phyloP scores from a whole-genome alignment of 1,139 yeast genomes.

The Taphrina wiesneri region DNA sequence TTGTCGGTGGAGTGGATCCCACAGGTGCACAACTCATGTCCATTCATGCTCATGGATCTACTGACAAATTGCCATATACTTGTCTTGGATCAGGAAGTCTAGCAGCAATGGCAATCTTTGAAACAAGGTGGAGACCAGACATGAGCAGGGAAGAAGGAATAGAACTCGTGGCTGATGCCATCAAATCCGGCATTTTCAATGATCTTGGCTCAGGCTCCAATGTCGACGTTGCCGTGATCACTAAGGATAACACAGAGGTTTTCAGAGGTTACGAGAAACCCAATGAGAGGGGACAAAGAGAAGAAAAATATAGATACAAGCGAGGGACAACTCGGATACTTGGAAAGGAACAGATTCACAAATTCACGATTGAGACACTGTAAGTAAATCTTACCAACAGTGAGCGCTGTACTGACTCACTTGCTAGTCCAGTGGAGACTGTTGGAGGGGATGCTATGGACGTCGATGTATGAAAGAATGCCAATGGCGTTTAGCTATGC shows the following conservation, averaged over 20 bases:
- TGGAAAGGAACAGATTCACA: constrained; percentile 59
- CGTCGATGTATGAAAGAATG: constrained; percentile 63
- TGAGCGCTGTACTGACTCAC: not conserved
- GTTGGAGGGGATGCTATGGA: constrained; percentile 63
- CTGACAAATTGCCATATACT: constrained; percentile 66
- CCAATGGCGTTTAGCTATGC: too few relatives aligned
- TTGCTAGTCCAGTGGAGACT: constrained; percentile 35
- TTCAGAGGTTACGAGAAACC: constrained; percentile 88
- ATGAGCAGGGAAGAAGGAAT: constrained; percentile 85
- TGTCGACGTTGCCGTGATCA: constrained; percentile 96
- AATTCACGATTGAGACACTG: constrained; percentile 62
- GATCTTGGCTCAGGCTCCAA: constrained; percentile 98
- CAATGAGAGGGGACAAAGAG: constrained; percentile 78
- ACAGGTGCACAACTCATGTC: constrained; percentile 87
- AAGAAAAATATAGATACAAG: constrained; percentile 76
- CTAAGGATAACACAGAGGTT: constrained; percentile 72
- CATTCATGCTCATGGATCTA: constrained; percentile 96
- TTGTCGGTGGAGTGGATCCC: constrained; percentile 96
- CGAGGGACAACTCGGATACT: constrained; percentile 91
- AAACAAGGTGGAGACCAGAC: constrained; percentile 77
- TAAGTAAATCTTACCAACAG: constrained; percentile 52
- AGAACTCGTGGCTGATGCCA: constrained; percentile 85
- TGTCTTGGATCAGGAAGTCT: constrained; percentile 96
- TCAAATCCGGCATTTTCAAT: constrained; percentile 97
- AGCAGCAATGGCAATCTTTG: constrained; percentile 98